A percentile compares a stretch with the other conserved stretches of the same genome.
Evolutionary conservation across 2,329 filamentous ascomycete species (phyloP).

Genomic region (Fonsecaea monophora): DNA sequence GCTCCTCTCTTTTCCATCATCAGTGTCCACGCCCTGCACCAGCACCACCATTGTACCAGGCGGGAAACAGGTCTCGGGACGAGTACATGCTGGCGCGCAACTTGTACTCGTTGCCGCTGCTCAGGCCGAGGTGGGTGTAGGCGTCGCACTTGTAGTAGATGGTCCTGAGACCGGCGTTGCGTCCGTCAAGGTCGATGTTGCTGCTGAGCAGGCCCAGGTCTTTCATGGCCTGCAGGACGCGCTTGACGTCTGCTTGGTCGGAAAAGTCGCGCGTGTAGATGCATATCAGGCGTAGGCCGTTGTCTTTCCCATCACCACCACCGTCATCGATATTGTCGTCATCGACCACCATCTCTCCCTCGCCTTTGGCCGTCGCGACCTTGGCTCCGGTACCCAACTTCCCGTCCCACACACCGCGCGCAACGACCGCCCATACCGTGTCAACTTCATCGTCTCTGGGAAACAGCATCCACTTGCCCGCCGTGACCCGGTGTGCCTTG

Average conservation of each 20-base stretch:
- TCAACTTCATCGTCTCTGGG: slow-evolving; percentile 62
- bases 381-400: slow-evolving; percentile 76
- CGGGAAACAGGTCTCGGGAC: slow-evolving; percentile 48
- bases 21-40: neutral
- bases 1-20: neutral
- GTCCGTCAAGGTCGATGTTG: neutral
- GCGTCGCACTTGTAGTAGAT: slow-evolving; percentile 84
- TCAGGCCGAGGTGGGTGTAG: slow-evolving; percentile 71
- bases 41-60: slow-evolving; percentile 32
- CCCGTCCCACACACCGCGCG: slow-evolving; percentile 69
- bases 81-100: slow-evolving; percentile 61
- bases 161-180: slow-evolving; percentile 36
- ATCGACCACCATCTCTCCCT: slow-evolving; percentile 43
- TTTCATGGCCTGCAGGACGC: slow-evolving; percentile 69
- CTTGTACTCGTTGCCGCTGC: slow-evolving; percentile 66
- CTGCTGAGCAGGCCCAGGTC: slow-evolving; percentile 64
- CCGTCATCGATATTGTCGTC: neutral
- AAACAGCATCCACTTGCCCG: slow-evolving; percentile 76
- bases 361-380: slow-evolving; percentile 65
- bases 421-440: slow-evolving; percentile 70
- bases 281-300: slow-evolving; percentile 66
- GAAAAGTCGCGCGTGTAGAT: slow-evolving; percentile 79
- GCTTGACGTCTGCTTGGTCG: slow-evolving; percentile 70
- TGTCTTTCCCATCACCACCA: slow-evolving; percentile 2
- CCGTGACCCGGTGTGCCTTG: slow-evolving; percentile 46